These are phyloP conservation scores for Gyromitra esculenta DNA, from an alignment of 2,329 filamentous ascomycete genomes.

Conservation along the genomic window DNA sequence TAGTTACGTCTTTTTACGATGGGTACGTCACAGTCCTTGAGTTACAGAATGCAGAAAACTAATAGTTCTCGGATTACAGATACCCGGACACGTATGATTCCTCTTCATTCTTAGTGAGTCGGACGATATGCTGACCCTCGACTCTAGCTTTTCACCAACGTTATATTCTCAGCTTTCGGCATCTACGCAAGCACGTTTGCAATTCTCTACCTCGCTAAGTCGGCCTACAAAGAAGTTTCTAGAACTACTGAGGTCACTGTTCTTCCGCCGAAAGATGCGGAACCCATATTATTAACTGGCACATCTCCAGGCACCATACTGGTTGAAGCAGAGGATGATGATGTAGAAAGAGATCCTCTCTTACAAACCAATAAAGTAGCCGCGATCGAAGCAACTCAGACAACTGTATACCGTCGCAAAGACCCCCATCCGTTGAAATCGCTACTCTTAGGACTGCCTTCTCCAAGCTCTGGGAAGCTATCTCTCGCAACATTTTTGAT, in stretches of 20 bases:
- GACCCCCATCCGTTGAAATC: constrained; percentile 69
- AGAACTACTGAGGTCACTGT: constrained; percentile 70
- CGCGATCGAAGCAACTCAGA: constrained; percentile 62
- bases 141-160: constrained; percentile 60
- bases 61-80: constrained; percentile 56
- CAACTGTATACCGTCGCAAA: constrained; percentile 58
- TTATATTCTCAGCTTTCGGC: constrained; percentile 71
- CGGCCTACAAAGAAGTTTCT: constrained; percentile 68
- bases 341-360: constrained; percentile 26
- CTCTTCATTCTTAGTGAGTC: background rate
- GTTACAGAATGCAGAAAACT: constrained; percentile 9
- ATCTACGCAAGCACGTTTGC: constrained; percentile 74
- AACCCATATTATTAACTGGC: constrained; percentile 7
- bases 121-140: constrained; percentile 37
- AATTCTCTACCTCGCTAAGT: constrained; percentile 67
- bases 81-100: constrained; percentile 60
- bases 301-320: constrained; percentile 26
- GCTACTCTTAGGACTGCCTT: constrained; percentile 79
- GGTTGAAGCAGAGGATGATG: constrained; percentile 16
- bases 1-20: constrained; percentile 70
- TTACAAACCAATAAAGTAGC: constrained; percentile 27
- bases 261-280: constrained; percentile 41
- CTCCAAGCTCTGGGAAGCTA: constrained; percentile 72
- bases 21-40: constrained; percentile 63
- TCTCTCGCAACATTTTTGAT: constrained; percentile 75